Conservation (phyloP, 805 yeast genomes). For the Metschnikowia lunata region DNA sequence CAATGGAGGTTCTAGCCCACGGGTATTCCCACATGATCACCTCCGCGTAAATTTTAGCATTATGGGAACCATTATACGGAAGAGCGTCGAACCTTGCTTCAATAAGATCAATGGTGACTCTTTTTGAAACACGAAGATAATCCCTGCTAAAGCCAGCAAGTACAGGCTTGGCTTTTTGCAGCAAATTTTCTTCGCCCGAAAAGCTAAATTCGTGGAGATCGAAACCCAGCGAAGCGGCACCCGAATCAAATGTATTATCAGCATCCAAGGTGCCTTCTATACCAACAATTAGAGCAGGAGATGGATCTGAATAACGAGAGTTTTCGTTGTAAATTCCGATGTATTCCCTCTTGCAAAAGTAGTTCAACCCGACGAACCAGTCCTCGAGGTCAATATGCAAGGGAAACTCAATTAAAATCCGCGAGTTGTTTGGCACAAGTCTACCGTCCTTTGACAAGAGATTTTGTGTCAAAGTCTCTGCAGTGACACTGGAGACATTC, state of each 20-base stretch:
- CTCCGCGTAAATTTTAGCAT: slow-evolving; percentile 56
- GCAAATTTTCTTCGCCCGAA: neutral
- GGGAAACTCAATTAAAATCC: slow-evolving; percentile 59
- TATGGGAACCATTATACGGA: neutral
- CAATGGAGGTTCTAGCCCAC: slow-evolving; percentile 75
- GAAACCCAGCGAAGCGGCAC: neutral
- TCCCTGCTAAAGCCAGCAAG: slow-evolving; percentile 20
- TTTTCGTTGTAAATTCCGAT: slow-evolving; percentile 26
- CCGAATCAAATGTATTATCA: slow-evolving; percentile 7
- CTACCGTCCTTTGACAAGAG: slow-evolving; percentile 35
- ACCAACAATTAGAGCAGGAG: slow-evolving; percentile 12
- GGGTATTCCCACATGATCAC: slow-evolving; percentile 66
- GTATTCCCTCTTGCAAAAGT: slow-evolving; percentile 59
- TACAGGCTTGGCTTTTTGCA: neutral
- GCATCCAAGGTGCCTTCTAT: slow-evolving; percentile 15
- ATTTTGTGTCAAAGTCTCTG: slow-evolving; percentile 14
- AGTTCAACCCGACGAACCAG: slow-evolving; percentile 66
- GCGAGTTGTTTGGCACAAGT: slow-evolving; percentile 27
- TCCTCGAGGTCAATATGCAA: slow-evolving; percentile 68
- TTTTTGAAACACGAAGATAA: slow-evolving; percentile 50
- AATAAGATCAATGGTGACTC: slow-evolving; percentile 52
- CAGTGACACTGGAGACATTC: slow-evolving; percentile 25
- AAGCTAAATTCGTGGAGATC: slow-evolving; percentile 1
- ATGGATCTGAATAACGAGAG: slow-evolving; percentile 6
- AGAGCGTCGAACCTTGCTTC: slow-evolving; percentile 54